Conservation (phyloP, 257 asterid genomes). For the Ophiorrhiza pumila region DNA sequence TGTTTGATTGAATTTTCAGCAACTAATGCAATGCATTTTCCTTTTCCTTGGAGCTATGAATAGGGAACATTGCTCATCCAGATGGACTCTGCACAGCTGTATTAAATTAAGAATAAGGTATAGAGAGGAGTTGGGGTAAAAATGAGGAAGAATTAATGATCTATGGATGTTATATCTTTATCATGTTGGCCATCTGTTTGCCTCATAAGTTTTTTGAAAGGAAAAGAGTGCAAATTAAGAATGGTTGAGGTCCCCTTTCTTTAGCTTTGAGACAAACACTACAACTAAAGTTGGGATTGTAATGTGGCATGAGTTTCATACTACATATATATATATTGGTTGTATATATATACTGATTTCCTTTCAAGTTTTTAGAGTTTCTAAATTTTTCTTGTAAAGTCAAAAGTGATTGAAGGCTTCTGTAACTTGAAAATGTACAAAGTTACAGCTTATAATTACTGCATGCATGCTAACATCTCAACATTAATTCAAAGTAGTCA, state of each 20-base stretch:
- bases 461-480: too few relatives aligned
- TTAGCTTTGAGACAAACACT: conserved; percentile 41
- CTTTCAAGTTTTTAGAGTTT: too few relatives aligned
- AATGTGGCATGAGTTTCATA: neutral
- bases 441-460: too few relatives aligned
- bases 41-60: neutral
- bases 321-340: too few relatives aligned
- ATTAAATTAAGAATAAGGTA: neutral
- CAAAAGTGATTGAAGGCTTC: too few relatives aligned
- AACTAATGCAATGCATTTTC: neutral
- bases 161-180: conserved; percentile 21
- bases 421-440: too few relatives aligned
- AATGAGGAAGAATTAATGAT: neutral
- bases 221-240: conserved; percentile 42
- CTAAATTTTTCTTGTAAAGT: too few relatives aligned
- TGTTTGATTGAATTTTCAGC: conserved; percentile 10
- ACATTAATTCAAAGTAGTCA: too few relatives aligned
- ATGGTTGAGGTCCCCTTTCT: conserved; percentile 28
- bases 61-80: neutral
- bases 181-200: conserved; percentile 49
- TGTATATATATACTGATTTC: too few relatives aligned
- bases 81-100: too few relatives aligned
- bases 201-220: conserved; percentile 25
- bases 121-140: neutral
- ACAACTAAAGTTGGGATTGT: conserved; percentile 32